Evolutionary conservation across 805 yeast genomes (phyloP).

Genomic region (Priceomyces melissophilus): DNA sequence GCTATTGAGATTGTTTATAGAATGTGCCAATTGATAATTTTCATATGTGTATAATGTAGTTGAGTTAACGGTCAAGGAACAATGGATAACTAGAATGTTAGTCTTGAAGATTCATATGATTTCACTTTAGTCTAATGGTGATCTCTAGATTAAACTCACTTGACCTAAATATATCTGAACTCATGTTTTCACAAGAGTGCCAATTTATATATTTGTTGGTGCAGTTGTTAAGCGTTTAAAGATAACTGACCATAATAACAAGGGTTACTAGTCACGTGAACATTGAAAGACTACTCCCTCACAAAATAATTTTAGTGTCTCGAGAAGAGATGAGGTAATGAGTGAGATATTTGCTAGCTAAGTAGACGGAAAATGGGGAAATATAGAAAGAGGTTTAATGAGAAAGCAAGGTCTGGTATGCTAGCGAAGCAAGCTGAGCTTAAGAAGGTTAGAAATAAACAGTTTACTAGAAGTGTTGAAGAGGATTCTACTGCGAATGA

Average conservation of each 20-base stretch:
- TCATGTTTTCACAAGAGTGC: background rate
- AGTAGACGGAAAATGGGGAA: slow-evolving; percentile 58
- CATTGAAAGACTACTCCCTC: background rate
- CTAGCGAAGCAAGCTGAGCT: slow-evolving; percentile 73
- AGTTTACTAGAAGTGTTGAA: slow-evolving; percentile 50
- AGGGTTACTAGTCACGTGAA: background rate
- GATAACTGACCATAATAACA: background rate
- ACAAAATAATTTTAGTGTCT: background rate
- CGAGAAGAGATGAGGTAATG: slow-evolving; percentile 1
- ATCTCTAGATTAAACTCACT: background rate
- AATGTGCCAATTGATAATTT: slow-evolving; percentile 40
- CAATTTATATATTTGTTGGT: background rate
- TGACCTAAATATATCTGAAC: slow-evolving; percentile 4
- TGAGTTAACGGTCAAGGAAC: slow-evolving; percentile 51
- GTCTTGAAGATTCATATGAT: background rate
- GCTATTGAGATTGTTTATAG: slow-evolving; percentile 45
- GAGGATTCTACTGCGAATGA: slow-evolving; percentile 27
- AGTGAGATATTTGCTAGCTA: background rate
- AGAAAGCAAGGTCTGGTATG: slow-evolving; percentile 81
- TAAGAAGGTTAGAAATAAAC: slow-evolving; percentile 65
- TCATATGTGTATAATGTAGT: slow-evolving; percentile 60
- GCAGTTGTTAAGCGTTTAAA: background rate
- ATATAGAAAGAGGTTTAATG: slow-evolving; percentile 76
- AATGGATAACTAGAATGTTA: slow-evolving; percentile 35
- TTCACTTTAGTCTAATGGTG: too few relatives aligned